These are phyloP conservation scores for Mortierella sp. DNA, from an alignment of 371 early-diverging fungal species.

Conservation along the genomic window DNA sequence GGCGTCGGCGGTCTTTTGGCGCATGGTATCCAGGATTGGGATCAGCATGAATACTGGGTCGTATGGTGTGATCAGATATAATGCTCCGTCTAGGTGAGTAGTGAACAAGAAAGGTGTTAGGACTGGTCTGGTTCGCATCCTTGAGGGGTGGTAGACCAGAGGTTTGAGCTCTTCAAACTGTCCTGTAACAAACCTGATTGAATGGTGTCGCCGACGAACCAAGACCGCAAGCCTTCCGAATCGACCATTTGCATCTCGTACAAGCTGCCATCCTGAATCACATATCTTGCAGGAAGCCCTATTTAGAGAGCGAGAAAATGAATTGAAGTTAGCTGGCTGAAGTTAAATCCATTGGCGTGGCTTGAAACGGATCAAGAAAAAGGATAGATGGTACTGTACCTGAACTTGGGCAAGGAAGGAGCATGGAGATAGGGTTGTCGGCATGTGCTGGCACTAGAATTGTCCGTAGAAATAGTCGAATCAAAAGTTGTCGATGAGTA, in stretches of 20 bases:
- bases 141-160: background rate
- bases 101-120: background rate
- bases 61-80: slow-evolving; percentile 46
- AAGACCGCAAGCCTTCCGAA: slow-evolving; percentile 49
- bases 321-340: background rate
- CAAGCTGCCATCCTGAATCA: slow-evolving; percentile 43
- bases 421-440: slow-evolving; percentile 33
- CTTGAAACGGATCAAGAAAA: background rate
- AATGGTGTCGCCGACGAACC: slow-evolving; percentile 47
- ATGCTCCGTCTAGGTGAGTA: slow-evolving; percentile 30
- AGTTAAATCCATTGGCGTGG: background rate
- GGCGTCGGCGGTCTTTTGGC: slow-evolving; percentile 26
- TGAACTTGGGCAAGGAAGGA: slow-evolving; percentile 51
- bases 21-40: slow-evolving; percentile 52
- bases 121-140: background rate
- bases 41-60: slow-evolving; percentile 54
- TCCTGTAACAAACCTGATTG: slow-evolving; percentile 30
- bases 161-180: too few species aligned
- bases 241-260: slow-evolving; percentile 47
- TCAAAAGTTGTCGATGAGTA: too few species aligned
- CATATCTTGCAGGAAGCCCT: slow-evolving; percentile 50
- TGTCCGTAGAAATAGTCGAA: background rate
- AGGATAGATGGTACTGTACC: slow-evolving; percentile 12
- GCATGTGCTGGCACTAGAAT: background rate
- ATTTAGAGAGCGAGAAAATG: background rate